These are phyloP conservation scores for Coffea humblotiana DNA, from an alignment of 305 asterid species.

Conservation along the genomic window DNA sequence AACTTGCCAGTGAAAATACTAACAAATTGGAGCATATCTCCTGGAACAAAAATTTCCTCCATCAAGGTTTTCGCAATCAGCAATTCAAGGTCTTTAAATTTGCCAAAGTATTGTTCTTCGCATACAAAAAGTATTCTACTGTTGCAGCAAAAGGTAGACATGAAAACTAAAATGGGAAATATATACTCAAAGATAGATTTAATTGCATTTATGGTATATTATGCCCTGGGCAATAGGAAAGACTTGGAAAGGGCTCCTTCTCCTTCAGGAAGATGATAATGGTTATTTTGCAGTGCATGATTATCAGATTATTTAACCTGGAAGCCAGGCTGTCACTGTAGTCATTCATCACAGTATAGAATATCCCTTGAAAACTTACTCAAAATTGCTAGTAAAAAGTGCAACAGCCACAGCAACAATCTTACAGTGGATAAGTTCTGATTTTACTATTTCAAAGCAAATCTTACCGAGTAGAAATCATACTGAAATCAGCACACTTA, in stretches of 20 bases:
- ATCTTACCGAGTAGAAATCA: background rate
- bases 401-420: background rate
- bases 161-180: background rate
- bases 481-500: background rate
- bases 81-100: background rate
- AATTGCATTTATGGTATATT: background rate
- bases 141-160: background rate
- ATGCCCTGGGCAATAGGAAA: background rate
- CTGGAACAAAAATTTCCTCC: background rate
- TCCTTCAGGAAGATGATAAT: background rate
- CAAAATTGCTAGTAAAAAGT: background rate
- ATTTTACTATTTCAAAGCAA: background rate
- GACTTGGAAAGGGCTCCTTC: background rate
- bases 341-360: background rate
- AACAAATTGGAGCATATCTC: background rate
- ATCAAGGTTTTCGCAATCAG: background rate
- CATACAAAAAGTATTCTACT: background rate
- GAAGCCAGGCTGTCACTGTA: background rate
- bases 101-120: background rate
- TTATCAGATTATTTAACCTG: background rate
- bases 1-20: background rate
- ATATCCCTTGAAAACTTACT: background rate
- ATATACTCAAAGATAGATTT: background rate
- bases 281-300: background rate
- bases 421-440: background rate